These are phyloP conservation scores for Grifola frondosa DNA, from an alignment of 1,284 basidiomycete genomes.

Conservation along the genomic window DNA sequence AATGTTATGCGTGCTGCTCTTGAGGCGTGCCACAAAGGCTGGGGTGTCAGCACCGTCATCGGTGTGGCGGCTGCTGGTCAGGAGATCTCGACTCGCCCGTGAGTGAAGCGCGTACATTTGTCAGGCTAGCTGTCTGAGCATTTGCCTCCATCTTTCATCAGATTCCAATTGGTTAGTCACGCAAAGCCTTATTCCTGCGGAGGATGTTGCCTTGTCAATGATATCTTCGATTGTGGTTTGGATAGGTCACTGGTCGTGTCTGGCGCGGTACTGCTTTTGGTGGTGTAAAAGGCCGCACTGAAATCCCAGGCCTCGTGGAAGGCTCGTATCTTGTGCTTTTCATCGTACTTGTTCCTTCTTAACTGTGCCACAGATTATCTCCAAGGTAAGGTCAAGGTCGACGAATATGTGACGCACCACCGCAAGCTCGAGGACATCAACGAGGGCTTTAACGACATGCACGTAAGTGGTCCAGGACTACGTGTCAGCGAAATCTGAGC, in stretches of 20 bases:
- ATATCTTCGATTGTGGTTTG: no score
- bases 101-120: conserved; percentile 38
- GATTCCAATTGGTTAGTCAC: conserved; percentile 67
- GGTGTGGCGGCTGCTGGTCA: conserved; percentile 96
- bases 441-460: conserved; percentile 93
- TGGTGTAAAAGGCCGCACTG: conserved; percentile 96
- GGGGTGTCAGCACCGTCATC: conserved; percentile 95
- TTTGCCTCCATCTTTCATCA: conserved; percentile 27
- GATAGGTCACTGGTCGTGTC: conserved; percentile 74
- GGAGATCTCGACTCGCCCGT: conserved; percentile 96
- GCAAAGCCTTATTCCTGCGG: not conserved
- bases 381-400: conserved; percentile 73
- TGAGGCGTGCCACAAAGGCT: conserved; percentile 99
- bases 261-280: conserved; percentile 98
- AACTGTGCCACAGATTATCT: conserved; percentile 58
- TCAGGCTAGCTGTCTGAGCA: no score
- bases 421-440: conserved; percentile 80
- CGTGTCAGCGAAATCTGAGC: conserved; percentile 1
- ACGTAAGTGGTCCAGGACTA: conserved; percentile 57
- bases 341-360: not conserved
- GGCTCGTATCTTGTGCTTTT: conserved; percentile 39
- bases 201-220: not conserved
- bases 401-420: conserved; percentile 88
- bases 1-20: conserved; percentile 95
- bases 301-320: conserved; percentile 87